Conservation (phyloP, 495 filamentous ascomycete genomes). For the Tetracladium marchalianum region DNA sequence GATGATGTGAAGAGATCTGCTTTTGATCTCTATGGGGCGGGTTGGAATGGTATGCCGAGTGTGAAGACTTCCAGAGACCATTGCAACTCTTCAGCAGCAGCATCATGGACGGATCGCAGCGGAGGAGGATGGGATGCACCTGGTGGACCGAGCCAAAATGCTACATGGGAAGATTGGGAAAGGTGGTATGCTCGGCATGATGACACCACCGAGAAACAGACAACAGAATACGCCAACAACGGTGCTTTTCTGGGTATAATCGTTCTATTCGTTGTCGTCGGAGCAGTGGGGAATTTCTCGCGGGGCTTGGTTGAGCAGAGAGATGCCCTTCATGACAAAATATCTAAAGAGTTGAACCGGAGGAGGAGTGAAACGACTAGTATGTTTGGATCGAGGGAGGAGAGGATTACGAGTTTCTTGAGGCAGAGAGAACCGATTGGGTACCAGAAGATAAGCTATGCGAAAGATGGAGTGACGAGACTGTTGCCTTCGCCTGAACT, state of each 20-base stretch:
- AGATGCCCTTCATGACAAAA: conserved; percentile 50
- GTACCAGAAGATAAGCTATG: conserved; percentile 5
- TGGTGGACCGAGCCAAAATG: conserved; percentile 62
- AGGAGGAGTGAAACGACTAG: conserved; percentile 41
- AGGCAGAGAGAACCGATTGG: conserved; percentile 45
- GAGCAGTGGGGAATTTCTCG: conserved; percentile 46
- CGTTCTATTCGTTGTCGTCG: conserved; percentile 53
- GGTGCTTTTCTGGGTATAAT: conserved; percentile 62
- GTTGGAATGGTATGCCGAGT: conserved; percentile 55
- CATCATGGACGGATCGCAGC: conserved; percentile 29
- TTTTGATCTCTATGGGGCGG: conserved; percentile 73
- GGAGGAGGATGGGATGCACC: conserved; percentile 35
- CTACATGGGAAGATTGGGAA: conserved; percentile 99
- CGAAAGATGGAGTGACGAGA: conserved; percentile 13
- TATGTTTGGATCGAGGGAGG: conserved; percentile 41
- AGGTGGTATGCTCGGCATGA: conserved; percentile 49
- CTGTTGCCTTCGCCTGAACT: conserved; percentile 10
- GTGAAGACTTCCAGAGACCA: conserved; percentile 8
- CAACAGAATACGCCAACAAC: conserved; percentile 63
- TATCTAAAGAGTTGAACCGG: conserved; percentile 48
- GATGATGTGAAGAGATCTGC: conserved; percentile 65
- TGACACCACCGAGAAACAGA: conserved; percentile 28
- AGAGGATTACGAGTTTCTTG: conserved; percentile 64
- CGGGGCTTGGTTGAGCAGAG: conserved; percentile 48
- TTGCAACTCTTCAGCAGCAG: conserved; percentile 17